Conservation (phyloP, 2,329 filamentous ascomycete species). For the Sordariomycetes sp. region DNA sequence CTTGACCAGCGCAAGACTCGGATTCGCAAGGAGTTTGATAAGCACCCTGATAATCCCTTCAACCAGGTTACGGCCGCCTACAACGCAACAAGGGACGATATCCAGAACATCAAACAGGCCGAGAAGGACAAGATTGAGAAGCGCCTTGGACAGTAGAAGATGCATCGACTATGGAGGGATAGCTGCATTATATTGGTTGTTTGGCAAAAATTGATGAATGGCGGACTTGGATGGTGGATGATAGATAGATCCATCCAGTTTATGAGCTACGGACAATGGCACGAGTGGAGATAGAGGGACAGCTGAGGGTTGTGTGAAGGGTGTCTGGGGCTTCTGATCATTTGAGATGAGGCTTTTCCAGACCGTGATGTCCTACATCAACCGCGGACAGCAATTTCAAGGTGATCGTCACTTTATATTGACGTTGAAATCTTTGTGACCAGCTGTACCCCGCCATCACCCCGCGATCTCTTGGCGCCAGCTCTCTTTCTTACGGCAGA, state of each 20-base stretch:
- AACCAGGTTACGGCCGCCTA: conserved; percentile 73
- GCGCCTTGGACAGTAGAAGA: conserved; percentile 50
- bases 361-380: too few species aligned
- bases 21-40: conserved; percentile 88
- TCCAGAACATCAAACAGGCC: conserved; percentile 52
- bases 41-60: conserved; percentile 89
- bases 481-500: conserved; percentile 13
- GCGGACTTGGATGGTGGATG: too few species aligned
- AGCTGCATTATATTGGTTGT: too few species aligned
- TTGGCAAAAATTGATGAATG: too few species aligned
- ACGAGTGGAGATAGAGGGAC: too few species aligned
- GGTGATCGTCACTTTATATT: too few species aligned
- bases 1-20: conserved; percentile 77
- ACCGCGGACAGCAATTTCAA: neutral
- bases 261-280: too few species aligned
- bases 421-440: neutral
- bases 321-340: too few species aligned
- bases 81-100: conserved; percentile 71
- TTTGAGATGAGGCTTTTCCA: too few species aligned
- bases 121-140: conserved; percentile 70
- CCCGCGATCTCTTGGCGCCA: neutral
- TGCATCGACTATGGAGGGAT: too few species aligned
- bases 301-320: too few species aligned
- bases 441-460: neutral
- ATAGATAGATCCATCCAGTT: too few species aligned